Conservation (phyloP, 2,329 filamentous ascomycete species). For the Nothophoma quercina region DNA sequence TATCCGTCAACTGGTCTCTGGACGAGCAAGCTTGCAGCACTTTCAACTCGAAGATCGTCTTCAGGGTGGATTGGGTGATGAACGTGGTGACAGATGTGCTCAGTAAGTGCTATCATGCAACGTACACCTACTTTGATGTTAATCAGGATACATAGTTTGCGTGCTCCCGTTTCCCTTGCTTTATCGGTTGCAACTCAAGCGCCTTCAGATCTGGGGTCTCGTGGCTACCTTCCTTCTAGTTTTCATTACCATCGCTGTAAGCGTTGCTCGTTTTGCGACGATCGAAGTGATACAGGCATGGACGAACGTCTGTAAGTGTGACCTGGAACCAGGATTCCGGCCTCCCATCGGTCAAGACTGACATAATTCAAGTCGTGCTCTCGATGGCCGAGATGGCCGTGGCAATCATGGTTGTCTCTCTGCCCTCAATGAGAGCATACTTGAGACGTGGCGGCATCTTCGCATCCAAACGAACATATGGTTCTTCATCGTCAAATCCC, state of each 20-base stretch:
- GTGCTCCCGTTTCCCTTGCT: conserved; percentile 34
- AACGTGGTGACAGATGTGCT: conserved; percentile 23
- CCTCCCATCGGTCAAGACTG: conserved; percentile 1
- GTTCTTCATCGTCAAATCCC: conserved; percentile 20
- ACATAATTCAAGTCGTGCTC: conserved; percentile 25
- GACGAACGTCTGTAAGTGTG: conserved; percentile 37
- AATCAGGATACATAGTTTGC: conserved; percentile 20
- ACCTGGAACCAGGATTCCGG: too few species aligned
- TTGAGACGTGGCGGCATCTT: conserved; percentile 30
- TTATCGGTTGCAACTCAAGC: conserved; percentile 26
- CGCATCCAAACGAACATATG: conserved; percentile 26
- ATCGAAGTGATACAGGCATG: conserved; percentile 32
- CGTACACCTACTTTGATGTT: not conserved
- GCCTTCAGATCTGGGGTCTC: conserved; percentile 32
- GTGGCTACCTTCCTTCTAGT: conserved; percentile 34
- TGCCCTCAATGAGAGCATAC: conserved; percentile 34
- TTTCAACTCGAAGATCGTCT: conserved; percentile 29
- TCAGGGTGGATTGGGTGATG: conserved; percentile 25
- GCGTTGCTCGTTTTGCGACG: conserved; percentile 29
- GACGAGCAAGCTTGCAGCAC: conserved; percentile 27
- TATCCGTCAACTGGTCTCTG: conserved; percentile 30
- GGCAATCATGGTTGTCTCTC: conserved; percentile 36
- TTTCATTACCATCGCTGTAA: conserved; percentile 31
- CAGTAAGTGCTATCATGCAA: conserved; percentile 14
- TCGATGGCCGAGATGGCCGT: conserved; percentile 38